Evolutionary conservation across 495 filamentous ascomycete species (phyloP).

Genomic region (Corynascus novoguineensis): DNA sequence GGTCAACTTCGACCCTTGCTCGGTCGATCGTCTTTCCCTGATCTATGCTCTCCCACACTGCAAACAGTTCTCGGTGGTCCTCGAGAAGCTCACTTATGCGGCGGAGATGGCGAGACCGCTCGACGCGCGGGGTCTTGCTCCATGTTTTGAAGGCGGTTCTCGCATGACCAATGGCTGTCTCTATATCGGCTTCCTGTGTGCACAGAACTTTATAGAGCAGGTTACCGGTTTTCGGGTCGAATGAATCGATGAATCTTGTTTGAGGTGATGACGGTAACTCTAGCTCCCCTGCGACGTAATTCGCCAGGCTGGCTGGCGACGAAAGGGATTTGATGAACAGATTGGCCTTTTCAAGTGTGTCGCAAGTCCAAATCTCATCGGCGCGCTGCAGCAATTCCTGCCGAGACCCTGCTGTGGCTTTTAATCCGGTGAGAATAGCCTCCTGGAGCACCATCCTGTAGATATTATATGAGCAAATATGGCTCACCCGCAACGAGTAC

Average conservation of each 20-base stretch:
- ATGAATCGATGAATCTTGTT: conserved; percentile 12
- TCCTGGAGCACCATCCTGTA: too few relatives aligned
- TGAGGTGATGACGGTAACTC: neutral
- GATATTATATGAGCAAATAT: too few relatives aligned
- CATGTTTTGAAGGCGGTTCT: conserved; percentile 22
- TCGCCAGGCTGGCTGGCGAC: conserved; percentile 8
- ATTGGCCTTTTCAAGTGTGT: conserved; percentile 19
- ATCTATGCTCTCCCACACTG: conserved; percentile 32
- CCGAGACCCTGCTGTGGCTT: neutral
- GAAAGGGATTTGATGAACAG: neutral
- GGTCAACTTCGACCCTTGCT: conserved; percentile 24
- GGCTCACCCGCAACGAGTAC: too few relatives aligned
- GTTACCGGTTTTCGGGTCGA: conserved; percentile 23
- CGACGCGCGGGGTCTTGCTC: conserved; percentile 22
- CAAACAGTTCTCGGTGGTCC: conserved; percentile 22
- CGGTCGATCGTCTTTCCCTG: conserved; percentile 28
- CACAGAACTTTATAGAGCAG: conserved; percentile 17
- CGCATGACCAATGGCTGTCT: conserved; percentile 18
- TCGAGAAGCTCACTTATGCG: conserved; percentile 22
- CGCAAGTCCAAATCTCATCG: conserved; percentile 12
- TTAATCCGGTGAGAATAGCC: neutral
- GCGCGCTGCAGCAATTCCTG: neutral
- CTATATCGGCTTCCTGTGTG: conserved; percentile 12
- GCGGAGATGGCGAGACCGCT: conserved; percentile 20
- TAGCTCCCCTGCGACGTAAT: conserved; percentile 17